Evolutionary conservation across 441 rosid genomes (phyloP).

Genomic region (Brassica balearica): DNA sequence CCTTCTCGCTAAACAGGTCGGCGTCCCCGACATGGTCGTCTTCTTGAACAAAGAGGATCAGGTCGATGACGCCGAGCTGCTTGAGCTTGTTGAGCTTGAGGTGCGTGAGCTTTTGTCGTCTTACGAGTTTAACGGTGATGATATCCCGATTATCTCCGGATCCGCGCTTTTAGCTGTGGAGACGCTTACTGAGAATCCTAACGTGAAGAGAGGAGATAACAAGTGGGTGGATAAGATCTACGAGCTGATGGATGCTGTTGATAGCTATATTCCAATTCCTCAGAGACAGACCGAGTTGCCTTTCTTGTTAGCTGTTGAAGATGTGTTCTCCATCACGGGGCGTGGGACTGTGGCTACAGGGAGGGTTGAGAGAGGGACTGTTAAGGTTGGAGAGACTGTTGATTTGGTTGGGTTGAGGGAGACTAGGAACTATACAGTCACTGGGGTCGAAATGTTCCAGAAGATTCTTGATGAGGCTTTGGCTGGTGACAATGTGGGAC

Average conservation of each 20-base stretch:
- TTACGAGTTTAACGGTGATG: constrained; percentile 87
- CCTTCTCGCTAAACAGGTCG: constrained; percentile 85
- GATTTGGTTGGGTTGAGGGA: constrained; percentile 86
- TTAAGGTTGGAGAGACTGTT: constrained; percentile 81
- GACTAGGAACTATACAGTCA: constrained; percentile 74
- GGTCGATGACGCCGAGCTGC: constrained; percentile 89
- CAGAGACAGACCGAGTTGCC: constrained; percentile 87
- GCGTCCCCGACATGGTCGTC: constrained; percentile 91
- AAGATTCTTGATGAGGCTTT: constrained; percentile 86
- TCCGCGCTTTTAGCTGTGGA: constrained; percentile 88
- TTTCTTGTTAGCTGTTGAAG: constrained; percentile 90
- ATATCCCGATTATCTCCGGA: constrained; percentile 81
- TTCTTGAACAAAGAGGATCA: constrained; percentile 94
- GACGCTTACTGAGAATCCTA: constrained; percentile 76
- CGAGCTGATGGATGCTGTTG: constrained; percentile 94
- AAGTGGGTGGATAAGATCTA: constrained; percentile 97
- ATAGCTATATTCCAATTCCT: constrained; percentile 89
- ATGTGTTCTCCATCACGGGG: constrained; percentile 93
- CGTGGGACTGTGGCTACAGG: constrained; percentile 99
- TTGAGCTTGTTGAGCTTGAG: constrained; percentile 91
- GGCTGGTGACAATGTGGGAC: constrained; percentile 95
- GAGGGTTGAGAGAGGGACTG: constrained; percentile 89
- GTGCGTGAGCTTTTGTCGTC: constrained; percentile 90
- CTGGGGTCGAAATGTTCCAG: constrained; percentile 94
- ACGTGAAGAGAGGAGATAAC: constrained; percentile 76